Evolutionary conservation across 371 early-diverging fungal genomes (phyloP), one percentile per base, ranked within the genome.

Genomic region (Mucor sp.): DNA sequence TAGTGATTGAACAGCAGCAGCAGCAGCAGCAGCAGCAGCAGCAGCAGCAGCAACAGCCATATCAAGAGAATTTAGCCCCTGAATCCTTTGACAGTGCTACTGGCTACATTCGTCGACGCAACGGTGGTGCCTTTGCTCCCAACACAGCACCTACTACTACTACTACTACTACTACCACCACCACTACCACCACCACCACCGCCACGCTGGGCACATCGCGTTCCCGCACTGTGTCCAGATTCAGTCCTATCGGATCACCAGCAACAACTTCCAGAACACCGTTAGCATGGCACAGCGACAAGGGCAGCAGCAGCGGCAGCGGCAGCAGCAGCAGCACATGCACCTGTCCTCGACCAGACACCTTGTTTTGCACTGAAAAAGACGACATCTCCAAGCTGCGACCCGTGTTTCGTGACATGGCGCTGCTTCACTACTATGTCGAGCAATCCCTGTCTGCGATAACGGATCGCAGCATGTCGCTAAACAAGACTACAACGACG

Each of bases 401-500:
- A 7, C 35, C 59, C 2, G 37, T 56, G 7, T 53, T 70, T 9
- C 78, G 78, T 56, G 76, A 67, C 32, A 74, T 73, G 64, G 71
- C 67, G 2, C 53, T 82, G 2, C 64, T 79, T 12, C 80, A 82
- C 58, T 76, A 74, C 28, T 82, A 74, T 66, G 77, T 88, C 58
- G 87, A 87, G 47, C 72, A 78, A 9, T 75, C 83, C 0, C 65
- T 89, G 6, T 77, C 77, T 15, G 72, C 77, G 7, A 43, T 85
- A 14, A 76, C 85, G 0, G 84, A 84, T 41, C 87, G 88, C 14
- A 87, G 86, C 70, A 85, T 88, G 60, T 66, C 80, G 2, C 74
- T 85, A 74, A 77, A 75, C 41, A 78, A 80, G 47, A 67, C 72
- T 9, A 67, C 76, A 0, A 65, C 76, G 4, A 30, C 30, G n/a